Percentiles rank a stretch among this genome's conserved stretches.
Conservation (phyloP, 225 moss, liverwort and hornwort species). For the Climacium dendroides region DNA sequence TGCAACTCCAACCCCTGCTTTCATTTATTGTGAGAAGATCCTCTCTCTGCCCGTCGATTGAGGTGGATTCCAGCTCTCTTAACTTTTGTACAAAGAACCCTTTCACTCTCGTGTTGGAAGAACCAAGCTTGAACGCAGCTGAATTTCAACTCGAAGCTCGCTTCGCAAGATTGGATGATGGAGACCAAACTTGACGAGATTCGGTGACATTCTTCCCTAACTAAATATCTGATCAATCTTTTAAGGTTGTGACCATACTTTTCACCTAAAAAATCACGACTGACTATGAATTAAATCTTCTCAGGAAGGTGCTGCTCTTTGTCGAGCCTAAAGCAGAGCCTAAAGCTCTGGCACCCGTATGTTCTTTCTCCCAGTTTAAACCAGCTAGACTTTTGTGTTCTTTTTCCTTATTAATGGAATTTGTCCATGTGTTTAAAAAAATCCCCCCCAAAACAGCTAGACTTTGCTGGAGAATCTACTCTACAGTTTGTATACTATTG, state of each 20-base stretch:
- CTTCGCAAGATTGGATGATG: neutral
- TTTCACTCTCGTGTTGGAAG: neutral
- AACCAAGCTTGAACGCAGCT: neutral
- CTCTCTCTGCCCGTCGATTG: neutral
- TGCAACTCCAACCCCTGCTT: neutral
- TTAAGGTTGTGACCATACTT: neutral
- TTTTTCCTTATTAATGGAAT: too few species aligned
- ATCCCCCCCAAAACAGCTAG: too few species aligned
- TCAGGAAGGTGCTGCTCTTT: neutral
- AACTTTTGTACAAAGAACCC: neutral
- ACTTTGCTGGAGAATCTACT: neutral
- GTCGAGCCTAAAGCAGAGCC: neutral
- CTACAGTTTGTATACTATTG: neutral
- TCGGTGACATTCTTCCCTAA: neutral
- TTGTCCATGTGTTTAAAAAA: too few species aligned
- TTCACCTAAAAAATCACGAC: neutral
- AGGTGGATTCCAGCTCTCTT: neutral
- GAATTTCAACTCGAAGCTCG: neutral
- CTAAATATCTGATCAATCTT: neutral
- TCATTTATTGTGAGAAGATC: neutral
- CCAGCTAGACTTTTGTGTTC: neutral
- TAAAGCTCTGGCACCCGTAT: neutral
- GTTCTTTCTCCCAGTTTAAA: neutral
- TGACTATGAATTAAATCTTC: neutral
- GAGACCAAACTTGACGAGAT: neutral